Conservation (phyloP, 805 yeast genomes). For the Candida verbasci region DNA sequence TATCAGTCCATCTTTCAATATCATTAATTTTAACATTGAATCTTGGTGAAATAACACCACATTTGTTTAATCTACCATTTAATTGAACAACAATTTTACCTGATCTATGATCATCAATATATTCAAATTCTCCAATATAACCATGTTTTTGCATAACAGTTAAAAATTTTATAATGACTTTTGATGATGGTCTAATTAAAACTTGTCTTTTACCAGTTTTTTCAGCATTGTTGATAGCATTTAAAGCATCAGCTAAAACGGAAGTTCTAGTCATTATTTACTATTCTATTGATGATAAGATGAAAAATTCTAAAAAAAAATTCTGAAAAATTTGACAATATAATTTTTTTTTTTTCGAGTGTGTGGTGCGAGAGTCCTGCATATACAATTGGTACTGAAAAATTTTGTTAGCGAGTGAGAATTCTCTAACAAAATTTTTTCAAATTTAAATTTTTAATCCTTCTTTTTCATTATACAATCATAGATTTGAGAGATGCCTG, state of each 20-base stretch:
- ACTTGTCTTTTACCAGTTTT: constrained; percentile 99
- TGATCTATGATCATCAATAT: constrained; percentile 98
- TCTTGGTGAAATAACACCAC: constrained; percentile 98
- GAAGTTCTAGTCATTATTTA: constrained; percentile 91
- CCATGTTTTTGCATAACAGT: constrained; percentile 94
- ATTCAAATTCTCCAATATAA: constrained; percentile 98
- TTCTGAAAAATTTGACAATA: constrained; percentile 1
- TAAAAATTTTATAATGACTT: constrained; percentile 95
- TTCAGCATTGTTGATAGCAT: constrained; percentile 98
- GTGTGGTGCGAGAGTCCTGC: too few relatives aligned
- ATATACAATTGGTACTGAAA: too few relatives aligned
- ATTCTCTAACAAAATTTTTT: constrained; percentile 4
- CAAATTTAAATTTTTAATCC: not conserved
- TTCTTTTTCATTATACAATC: not conserved
- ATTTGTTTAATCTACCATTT: constrained; percentile 97
- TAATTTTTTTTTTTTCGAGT: too few relatives aligned
- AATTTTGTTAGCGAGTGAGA: constrained; percentile 1
- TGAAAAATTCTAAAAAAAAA: constrained; percentile 1
- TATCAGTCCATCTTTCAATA: constrained; percentile 97
- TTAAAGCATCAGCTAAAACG: constrained; percentile 97
- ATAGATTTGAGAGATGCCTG: constrained; percentile 33
- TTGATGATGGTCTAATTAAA: constrained; percentile 95
- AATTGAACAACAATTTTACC: constrained; percentile 96
- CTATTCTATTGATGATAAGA: constrained; percentile 7
- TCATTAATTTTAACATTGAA: constrained; percentile 94